Conservation (phyloP, 2,329 filamentous ascomycete genomes). For the Claviceps sp. region DNA sequence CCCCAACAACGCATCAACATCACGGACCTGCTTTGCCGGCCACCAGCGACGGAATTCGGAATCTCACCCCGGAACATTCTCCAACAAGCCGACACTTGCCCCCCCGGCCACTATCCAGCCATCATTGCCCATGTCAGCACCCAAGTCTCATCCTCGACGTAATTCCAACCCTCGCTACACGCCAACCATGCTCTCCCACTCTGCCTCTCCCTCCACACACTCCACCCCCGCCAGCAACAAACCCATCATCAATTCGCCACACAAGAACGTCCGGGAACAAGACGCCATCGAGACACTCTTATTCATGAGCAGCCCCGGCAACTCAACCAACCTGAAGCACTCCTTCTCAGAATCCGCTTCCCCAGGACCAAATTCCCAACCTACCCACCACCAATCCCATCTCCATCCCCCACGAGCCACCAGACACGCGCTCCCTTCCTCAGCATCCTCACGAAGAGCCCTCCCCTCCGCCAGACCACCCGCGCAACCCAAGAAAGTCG, state of each 20-base stretch:
- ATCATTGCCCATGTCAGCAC: conserved; percentile 21
- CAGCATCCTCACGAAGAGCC: conserved; percentile 33
- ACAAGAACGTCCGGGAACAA: conserved; percentile 41
- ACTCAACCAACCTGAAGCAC: conserved; percentile 50
- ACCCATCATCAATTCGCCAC: conserved; percentile 3
- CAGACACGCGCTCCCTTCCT: conserved; percentile 31
- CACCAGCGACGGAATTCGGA: conserved; percentile 16
- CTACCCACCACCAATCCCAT: background rate
- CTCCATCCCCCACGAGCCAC: conserved; percentile 1
- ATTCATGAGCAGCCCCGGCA: conserved; percentile 70
- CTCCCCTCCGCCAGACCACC: conserved; percentile 35
- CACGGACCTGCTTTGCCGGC: conserved; percentile 16
- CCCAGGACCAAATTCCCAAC: conserved; percentile 14
- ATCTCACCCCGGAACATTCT: conserved; percentile 24
- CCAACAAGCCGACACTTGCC: conserved; percentile 29
- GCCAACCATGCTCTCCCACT: conserved; percentile 36
- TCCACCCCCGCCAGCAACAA: conserved; percentile 16
- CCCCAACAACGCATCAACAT: conserved; percentile 11
- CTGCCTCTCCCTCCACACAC: conserved; percentile 32
- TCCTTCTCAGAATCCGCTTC: conserved; percentile 33
- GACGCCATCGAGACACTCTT: conserved; percentile 70
- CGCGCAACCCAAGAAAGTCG: conserved; percentile 29
- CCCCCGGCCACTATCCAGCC: conserved; percentile 43
- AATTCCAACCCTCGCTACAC: conserved; percentile 37
- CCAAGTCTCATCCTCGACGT: conserved; percentile 29